Percentiles rank a stretch among this genome's conserved stretches.
phyloP scores from a whole-genome alignment of 768 basidiomycete genomes.

The Podaxis carcinomalis region DNA sequence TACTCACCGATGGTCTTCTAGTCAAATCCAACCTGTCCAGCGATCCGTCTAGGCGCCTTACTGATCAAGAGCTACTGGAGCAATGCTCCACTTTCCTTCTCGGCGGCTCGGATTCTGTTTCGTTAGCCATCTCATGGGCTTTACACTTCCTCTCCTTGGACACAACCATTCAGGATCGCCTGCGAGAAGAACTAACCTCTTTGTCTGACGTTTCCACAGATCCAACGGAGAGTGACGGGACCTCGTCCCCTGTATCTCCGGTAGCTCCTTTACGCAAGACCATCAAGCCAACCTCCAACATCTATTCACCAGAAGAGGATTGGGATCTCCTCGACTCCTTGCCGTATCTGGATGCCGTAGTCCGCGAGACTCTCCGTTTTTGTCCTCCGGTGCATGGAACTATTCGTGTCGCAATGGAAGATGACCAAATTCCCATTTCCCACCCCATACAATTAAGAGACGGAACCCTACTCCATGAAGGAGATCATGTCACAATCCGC shows the following conservation, averaged over 20 bases:
- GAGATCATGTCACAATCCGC: conserved; percentile 34
- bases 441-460: conserved; percentile 37
- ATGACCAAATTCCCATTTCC: conserved; percentile 52
- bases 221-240: background rate
- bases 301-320: conserved; percentile 16
- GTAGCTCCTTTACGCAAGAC: background rate
- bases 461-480: conserved; percentile 28
- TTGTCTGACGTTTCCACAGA: conserved; percentile 5
- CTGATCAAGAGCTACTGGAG: conserved; percentile 59
- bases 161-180: conserved; percentile 47
- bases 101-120: conserved; percentile 59
- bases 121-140: conserved; percentile 55
- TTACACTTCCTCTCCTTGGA: conserved; percentile 51
- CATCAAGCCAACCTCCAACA: background rate
- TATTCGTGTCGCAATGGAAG: conserved; percentile 48
- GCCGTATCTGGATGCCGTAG: conserved; percentile 51
- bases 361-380: conserved; percentile 54
- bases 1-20: conserved; percentile 18
- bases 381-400: conserved; percentile 54
- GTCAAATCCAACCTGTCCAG: conserved; percentile 58
- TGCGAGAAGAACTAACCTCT: conserved; percentile 45
- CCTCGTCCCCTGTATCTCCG: background rate
- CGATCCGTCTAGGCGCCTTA: conserved; percentile 39
- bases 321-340: conserved; percentile 36
- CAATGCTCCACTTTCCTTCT: conserved; percentile 65